Evolutionary conservation across 148 eudicot genomes (phyloP), one percentile per base, ranked within the genome.

Genomic region (Spergularia marina): DNA sequence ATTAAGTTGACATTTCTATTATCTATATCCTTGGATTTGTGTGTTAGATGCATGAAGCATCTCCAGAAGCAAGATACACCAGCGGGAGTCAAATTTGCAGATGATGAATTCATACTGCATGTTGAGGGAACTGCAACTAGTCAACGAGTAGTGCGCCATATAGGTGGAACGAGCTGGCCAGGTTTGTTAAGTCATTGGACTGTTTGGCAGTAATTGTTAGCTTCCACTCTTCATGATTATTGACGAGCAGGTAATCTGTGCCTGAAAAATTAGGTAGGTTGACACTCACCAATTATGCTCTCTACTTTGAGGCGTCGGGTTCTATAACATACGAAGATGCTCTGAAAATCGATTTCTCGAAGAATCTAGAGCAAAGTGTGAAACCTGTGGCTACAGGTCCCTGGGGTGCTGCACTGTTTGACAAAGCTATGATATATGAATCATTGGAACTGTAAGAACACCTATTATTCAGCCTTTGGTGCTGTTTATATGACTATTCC

Each of bases 361-460:
- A 83, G 68, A 85, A 84, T 49, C 74, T 61, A 0, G 86, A 88
- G 55, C 98, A 91, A 76, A 77, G 80, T 61, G 85, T 92, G 66
- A 92, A 91, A 76, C 90, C 98, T 60, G 87, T 81, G 53, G 88
- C 93, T 18, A 96, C 99, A 2, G 99, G 99, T 21, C 99, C 99
- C 49, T 91, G 87, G 88, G 99, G 99, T 65, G 97, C 98, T 79
- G 88, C 94, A 70, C 94, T 96, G 56, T 96, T 89, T 74, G 98
- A 96, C 88, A 92, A 91, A 80, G 99, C 94, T 51, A 86, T 96
- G 76, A 67, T 85, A 16, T 91, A 88, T 59, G 85, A 86, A 71
- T 89, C 94, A 9, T 79, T 88, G 8, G 93, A 89, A 51, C 39
- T 88, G 98, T 95, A 85, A 90, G 96, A 70, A 34, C 17, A 2